Evolutionary conservation across 768 basidiomycete species (phyloP).

Genomic region (Fomitopsis serialis): DNA sequence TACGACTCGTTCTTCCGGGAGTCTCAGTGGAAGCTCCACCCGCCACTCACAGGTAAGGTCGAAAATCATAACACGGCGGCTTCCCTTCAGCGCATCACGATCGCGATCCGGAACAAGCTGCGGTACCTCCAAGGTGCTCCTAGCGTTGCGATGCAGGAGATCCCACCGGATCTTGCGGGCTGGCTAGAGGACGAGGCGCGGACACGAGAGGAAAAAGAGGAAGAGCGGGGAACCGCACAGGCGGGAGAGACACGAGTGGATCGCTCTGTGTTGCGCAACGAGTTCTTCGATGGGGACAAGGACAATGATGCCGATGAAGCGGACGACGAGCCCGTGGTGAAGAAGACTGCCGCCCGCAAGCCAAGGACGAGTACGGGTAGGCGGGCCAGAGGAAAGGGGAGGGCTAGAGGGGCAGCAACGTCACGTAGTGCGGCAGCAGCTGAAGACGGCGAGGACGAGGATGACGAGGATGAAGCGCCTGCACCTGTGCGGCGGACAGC

Average conservation of each 20-base stretch:
- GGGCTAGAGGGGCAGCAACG: conserved; percentile 16
- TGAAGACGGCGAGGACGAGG: conserved; percentile 37
- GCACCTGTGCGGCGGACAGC: conserved; percentile 22
- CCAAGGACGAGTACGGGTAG: conserved; percentile 20
- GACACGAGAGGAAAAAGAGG: conserved; percentile 62
- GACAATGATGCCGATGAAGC: conserved; percentile 50
- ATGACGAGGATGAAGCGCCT: conserved; percentile 27
- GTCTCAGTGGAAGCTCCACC: conserved; percentile 88
- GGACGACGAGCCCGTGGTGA: conserved; percentile 14
- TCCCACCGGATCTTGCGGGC: conserved; percentile 85
- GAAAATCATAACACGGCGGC: conserved; percentile 88
- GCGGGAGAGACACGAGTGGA: conserved; percentile 55
- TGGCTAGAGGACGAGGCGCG: conserved; percentile 70
- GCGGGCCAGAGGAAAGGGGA: conserved; percentile 27
- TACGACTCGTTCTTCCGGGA: conserved; percentile 94
- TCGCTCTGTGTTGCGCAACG: conserved; percentile 50
- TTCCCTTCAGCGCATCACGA: conserved; percentile 82
- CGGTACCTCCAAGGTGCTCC: conserved; percentile 93
- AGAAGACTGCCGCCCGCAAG: conserved; percentile 15
- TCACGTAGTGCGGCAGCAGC: conserved; percentile 17
- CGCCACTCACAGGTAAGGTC: conserved; percentile 84
- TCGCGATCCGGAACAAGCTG: conserved; percentile 80
- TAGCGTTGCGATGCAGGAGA: conserved; percentile 94
- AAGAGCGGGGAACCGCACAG: conserved; percentile 52
- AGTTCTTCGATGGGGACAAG: conserved; percentile 69